Percentiles rank a stretch among this genome's conserved stretches.
Evolutionary conservation across 2,329 filamentous ascomycete genomes (phyloP).

Genomic region (Cercospora sp.): DNA sequence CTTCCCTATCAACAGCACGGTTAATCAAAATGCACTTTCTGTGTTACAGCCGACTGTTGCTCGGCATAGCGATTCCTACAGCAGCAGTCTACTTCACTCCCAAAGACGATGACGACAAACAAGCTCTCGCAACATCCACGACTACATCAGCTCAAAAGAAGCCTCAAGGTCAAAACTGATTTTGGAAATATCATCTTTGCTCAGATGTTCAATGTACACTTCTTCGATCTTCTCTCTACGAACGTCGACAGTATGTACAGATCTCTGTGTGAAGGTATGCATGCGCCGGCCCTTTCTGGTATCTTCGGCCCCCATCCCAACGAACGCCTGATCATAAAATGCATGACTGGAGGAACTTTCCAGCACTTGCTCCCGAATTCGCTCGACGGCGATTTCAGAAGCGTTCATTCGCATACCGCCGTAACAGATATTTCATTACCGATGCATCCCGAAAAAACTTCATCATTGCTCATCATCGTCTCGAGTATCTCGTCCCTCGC

Average conservation of each 20-base stretch:
- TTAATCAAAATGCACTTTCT: constrained; percentile 21
- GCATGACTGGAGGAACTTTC: not conserved
- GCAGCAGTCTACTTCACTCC: constrained; percentile 24
- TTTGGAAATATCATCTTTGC: not conserved
- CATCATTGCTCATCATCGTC: constrained; percentile 20
- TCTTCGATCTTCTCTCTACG: constrained; percentile 5
- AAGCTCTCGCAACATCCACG: not conserved
- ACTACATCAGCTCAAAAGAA: not conserved
- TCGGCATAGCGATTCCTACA: constrained; percentile 22
- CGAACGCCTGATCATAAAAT: not conserved
- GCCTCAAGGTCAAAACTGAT: not conserved
- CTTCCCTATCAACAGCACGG: not conserved
- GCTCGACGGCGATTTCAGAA: not conserved
- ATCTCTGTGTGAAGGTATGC: constrained; percentile 6
- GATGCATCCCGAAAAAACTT: not conserved
- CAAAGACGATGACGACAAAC: constrained; percentile 12
- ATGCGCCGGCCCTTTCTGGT: not conserved
- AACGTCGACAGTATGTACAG: constrained; percentile 5
- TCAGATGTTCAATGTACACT: not conserved
- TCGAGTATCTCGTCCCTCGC: constrained; percentile 23
- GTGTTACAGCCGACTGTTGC: constrained; percentile 23
- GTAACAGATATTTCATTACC: constrained; percentile 6
- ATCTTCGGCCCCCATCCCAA: not conserved
- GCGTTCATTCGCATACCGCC: constrained; percentile 1
- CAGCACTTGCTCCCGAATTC: not conserved